Conservation (phyloP, 2,329 filamentous ascomycete species). For the Corniculantispora saksenae region DNA sequence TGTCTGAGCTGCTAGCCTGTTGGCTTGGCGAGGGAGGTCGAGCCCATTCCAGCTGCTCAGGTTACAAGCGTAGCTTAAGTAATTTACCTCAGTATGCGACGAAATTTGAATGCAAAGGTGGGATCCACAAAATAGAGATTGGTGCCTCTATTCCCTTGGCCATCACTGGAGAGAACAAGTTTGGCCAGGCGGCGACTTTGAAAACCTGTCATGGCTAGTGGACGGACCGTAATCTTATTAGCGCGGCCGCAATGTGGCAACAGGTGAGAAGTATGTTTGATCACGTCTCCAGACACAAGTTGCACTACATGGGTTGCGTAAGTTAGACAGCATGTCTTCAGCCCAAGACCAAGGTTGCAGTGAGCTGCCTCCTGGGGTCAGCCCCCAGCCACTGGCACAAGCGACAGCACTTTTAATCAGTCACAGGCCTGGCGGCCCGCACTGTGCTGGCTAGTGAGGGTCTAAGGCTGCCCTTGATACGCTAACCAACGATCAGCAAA, state of each 20-base stretch:
- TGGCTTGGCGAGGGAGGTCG: neutral
- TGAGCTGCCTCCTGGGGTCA: neutral
- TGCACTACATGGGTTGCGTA: neutral
- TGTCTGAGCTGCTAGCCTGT: conserved; percentile 2
- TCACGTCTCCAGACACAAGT: neutral
- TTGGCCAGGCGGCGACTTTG: neutral
- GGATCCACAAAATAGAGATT: neutral
- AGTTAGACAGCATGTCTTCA: neutral
- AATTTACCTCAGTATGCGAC: neutral
- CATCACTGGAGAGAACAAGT: no score
- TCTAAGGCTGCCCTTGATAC: neutral
- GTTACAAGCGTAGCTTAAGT: neutral
- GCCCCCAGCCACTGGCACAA: neutral
- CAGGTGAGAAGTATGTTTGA: neutral
- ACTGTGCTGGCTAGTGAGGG: neutral
- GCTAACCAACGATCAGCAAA: neutral
- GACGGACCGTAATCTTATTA: neutral
- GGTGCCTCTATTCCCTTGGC: neutral
- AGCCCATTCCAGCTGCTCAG: neutral
- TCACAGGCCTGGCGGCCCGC: neutral
- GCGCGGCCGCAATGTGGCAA: neutral
- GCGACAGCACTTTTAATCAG: neutral
- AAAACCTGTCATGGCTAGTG: neutral
- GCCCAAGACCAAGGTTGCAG: neutral
- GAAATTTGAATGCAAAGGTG: neutral